Base-by-base conservation (phyloP, 768 basidiomycete genomes). In the Suillus lakei region DNA sequence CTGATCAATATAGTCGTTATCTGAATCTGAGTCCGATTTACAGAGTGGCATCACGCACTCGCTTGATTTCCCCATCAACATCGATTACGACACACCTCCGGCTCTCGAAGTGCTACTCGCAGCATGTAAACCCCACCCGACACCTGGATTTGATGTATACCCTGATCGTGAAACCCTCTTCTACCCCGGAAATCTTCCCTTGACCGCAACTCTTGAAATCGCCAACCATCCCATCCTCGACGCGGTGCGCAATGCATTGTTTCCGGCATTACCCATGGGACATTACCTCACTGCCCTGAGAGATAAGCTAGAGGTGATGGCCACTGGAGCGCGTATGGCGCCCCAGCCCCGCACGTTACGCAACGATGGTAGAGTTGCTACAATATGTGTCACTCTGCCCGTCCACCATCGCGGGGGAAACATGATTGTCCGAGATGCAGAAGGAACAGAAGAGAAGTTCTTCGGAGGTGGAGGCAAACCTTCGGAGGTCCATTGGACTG, bases 191-290 rank as follows among this genome's bases (percentile, higher is more conserved):
- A 88, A 83, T 61, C 86, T 92, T 55, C 90, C 91, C 21, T 78
- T 93, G 64, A 92, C 90, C 0, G 81, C 89, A 30, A 90, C 92
- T 0, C 85, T 94, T 69, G 92, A 95, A 70, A 83, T 95, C 67
- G 84, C 91, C 23, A 92, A 90, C 74, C 91, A 92, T 72, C 92
- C 92, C 4, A 88, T 95, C 72, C 85, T 95, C 66, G 92, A 92
- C 68, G 88, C 92, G 0, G 81, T 93, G 26, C 87, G 88, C 55
- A 87, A 80, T 63, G 81, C 88, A 0, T 80, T 95, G n/a, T 93
- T 93, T 76, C 91, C 91, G 0, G 81, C 83, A 32, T 80, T 93
- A 5, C 87, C 91, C 4, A 72, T 79, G 0, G 91, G 91, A 3
- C 86, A 92, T 70, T 88, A 90, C 74, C 85, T 95, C 68, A 87